Conservation (phyloP, 2,329 filamentous ascomycete genomes). For the Calonectria crousiana region DNA sequence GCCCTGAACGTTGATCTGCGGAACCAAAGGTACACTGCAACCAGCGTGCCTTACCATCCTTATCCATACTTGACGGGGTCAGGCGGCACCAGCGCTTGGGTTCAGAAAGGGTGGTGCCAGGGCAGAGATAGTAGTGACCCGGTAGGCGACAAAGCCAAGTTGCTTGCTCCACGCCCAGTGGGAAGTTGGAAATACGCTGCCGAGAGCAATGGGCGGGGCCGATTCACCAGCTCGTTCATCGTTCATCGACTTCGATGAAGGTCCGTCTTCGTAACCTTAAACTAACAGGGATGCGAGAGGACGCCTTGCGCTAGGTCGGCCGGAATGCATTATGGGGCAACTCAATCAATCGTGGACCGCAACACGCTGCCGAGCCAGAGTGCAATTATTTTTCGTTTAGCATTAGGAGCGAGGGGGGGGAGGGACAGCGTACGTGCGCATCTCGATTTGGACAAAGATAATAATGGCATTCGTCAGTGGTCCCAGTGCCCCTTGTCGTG, state of each 20-base stretch:
- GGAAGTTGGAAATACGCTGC: constrained; percentile 37
- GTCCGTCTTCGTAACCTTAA: constrained; percentile 23
- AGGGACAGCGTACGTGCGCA: constrained; percentile 2
- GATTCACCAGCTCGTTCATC: constrained; percentile 26
- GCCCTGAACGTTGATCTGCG: constrained; percentile 13
- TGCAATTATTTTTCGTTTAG: constrained; percentile 21
- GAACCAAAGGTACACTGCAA: background rate
- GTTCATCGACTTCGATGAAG: constrained; percentile 12
- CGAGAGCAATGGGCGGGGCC: constrained; percentile 38
- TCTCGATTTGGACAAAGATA: constrained; percentile 7
- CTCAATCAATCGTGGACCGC: constrained; percentile 18
- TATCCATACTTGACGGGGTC: constrained; percentile 16
- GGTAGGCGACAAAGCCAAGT: constrained; percentile 14
- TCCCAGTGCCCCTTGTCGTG: constrained; percentile 33
- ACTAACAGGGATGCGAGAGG: constrained; percentile 19
- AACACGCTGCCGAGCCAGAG: constrained; percentile 6
- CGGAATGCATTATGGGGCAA: constrained; percentile 18
- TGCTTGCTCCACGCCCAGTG: constrained; percentile 33
- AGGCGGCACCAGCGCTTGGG: constrained; percentile 41
- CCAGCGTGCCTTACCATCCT: background rate
- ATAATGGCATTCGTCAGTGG: constrained; percentile 31
- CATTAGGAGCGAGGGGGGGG: constrained; percentile 6
- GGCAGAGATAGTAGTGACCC: constrained; percentile 20
- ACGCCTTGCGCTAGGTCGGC: constrained; percentile 12
- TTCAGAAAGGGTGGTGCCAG: constrained; percentile 24